Base-by-base conservation (phyloP, 2,329 filamentous ascomycete genomes). In the Dryadomyces quercivorus region DNA sequence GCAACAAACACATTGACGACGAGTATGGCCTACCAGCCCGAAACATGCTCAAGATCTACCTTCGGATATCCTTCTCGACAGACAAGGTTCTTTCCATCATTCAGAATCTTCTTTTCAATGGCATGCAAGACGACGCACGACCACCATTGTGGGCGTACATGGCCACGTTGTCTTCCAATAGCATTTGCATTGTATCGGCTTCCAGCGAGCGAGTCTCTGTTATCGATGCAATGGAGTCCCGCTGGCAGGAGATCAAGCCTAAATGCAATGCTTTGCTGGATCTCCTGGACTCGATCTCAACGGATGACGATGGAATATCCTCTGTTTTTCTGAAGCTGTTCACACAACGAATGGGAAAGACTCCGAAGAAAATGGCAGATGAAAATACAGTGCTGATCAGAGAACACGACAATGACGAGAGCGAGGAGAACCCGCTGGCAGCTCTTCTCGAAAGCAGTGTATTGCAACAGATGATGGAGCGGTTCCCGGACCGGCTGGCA, bases 401-500 rank as follows among this genome's bases (percentile, higher is more conserved):
- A 18, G 46, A 61, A 38, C 58, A 62, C 9, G 16, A 20, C 42
- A 44, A 44, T 18, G 42, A 10, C 12, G 53, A 57, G 7, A 57
- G 59, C 6, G 59, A 67, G 20, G 64, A 70, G 1, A 60, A 78
- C 48, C 69, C 77, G 0, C 56, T 80, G 3, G 63, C 63, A 5
- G 71, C 73, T 4, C 67, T 89, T 1, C 66, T 76, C 6, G 75
- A 85, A 58, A 72, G 82, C 5, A 81, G 81, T 50, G 67, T 87
- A 0, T 71, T 88, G 8, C 82, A 86, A 61, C 76, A 75, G 38
- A 75, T 89, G 67, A 80, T 88, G 66, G 76, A 79, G 22, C 75
- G 71, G 48, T 76, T 84, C 48, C 76, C 82, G 1, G 77, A 84
- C 21, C 81, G 79, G 58, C 72, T 89, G 13, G 76, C 85, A 34